phyloP scores from a whole-genome alignment of 176 grass and related monocot species.

The Canna indica region DNA sequence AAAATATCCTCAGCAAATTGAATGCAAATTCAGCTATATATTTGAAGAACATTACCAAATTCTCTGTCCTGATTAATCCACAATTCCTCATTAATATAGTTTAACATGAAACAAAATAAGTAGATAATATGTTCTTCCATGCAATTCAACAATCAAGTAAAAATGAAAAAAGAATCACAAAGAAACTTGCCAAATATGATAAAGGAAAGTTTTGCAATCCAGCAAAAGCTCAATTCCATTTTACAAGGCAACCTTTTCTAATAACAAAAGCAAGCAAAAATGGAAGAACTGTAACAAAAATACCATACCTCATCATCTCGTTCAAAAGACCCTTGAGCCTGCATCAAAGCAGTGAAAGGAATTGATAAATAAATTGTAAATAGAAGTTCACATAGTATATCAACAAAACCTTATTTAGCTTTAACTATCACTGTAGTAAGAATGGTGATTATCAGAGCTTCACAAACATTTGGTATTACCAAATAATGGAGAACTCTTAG shows the following conservation, averaged over 20 bases:
- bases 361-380: not conserved
- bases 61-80: too few relatives aligned
- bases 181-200: too few relatives aligned
- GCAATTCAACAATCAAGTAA: too few relatives aligned
- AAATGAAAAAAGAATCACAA: too few relatives aligned
- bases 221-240: too few relatives aligned
- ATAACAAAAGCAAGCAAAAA: not conserved
- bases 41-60: too few relatives aligned
- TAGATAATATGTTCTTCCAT: too few relatives aligned
- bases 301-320: conserved; percentile 84
- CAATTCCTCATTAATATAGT: too few relatives aligned
- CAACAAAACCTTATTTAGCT: not conserved
- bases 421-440: not conserved
- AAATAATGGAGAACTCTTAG: too few relatives aligned
- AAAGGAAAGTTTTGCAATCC: too few relatives aligned
- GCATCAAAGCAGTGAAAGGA: conserved; percentile 41
- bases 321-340: conserved; percentile 85
- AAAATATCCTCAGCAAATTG: not conserved
- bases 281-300: not conserved
- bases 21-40: not conserved
- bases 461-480: not conserved
- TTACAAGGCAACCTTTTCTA: too few relatives aligned
- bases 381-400: conserved; percentile 12
- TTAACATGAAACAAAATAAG: too few relatives aligned
- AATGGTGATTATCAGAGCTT: not conserved